Evolutionary conservation across 352 stramenopile genomes (phyloP).

Genomic region (Pythium phragmitis): DNA sequence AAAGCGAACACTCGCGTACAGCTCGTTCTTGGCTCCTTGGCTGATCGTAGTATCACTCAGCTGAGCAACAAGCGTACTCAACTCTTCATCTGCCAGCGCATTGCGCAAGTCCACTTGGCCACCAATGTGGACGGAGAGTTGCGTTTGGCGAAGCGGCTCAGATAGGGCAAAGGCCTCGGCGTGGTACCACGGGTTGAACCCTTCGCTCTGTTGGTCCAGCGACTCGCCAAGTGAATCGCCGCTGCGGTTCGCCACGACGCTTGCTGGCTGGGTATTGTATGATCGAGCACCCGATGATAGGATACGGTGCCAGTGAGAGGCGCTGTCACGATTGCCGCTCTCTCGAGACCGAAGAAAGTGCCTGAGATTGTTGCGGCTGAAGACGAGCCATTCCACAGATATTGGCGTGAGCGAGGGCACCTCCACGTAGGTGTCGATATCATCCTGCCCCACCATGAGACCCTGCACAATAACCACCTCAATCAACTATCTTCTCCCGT

Average conservation of each 20-base stretch:
- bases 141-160: conserved; percentile 46
- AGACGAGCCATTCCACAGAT: conserved; percentile 51
- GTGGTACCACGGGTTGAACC: conserved; percentile 69
- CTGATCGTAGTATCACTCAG: conserved; percentile 19
- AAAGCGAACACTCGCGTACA: conserved; percentile 30
- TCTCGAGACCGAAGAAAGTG: conserved; percentile 26
- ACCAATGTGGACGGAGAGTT: conserved; percentile 56
- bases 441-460: conserved; percentile 29
- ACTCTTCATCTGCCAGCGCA: conserved; percentile 44
- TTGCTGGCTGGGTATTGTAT: conserved; percentile 38
- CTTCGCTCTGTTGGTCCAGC: conserved; percentile 28
- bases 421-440: conserved; percentile 27
- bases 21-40: conserved; percentile 8
- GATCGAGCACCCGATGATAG: conserved; percentile 33
- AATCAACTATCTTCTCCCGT: background rate
- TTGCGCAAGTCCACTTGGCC: conserved; percentile 57
- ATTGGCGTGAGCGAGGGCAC: conserved; percentile 41
- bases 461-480: conserved; percentile 28
- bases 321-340: background rate
- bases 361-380: conserved; percentile 41
- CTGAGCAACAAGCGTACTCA: conserved; percentile 30
- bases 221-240: conserved; percentile 43
- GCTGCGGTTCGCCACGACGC: conserved; percentile 32
- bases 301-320: conserved; percentile 41
- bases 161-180: conserved; percentile 51